Conservation (phyloP, 108 stramenopile species). For the Skeletonema tropicum region DNA sequence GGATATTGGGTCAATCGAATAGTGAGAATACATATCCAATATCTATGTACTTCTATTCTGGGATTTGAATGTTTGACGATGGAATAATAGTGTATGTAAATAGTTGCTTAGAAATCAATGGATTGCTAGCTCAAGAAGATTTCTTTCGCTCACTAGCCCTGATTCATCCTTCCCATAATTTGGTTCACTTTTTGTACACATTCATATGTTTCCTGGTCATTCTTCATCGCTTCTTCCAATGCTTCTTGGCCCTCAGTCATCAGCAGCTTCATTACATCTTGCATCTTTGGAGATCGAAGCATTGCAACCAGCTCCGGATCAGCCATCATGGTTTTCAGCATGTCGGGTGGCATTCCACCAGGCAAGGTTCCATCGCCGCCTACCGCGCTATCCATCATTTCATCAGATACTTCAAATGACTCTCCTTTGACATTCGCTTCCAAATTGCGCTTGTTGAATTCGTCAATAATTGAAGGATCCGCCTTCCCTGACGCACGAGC, state of each 20-base stretch:
- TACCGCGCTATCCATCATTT: conserved; percentile 40
- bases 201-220: conserved; percentile 56
- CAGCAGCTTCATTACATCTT: conserved; percentile 66
- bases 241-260: conserved; percentile 62
- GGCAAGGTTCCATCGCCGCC: conserved; percentile 67
- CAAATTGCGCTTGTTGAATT: conserved; percentile 55
- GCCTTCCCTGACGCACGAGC: conserved; percentile 58
- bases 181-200: conserved; percentile 51
- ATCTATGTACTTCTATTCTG: too few relatives aligned
- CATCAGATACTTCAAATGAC: conserved; percentile 49
- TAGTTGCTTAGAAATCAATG: neutral
- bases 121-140: neutral
- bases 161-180: conserved; percentile 45
- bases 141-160: neutral
- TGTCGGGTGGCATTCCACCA: conserved; percentile 64
- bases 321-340: conserved; percentile 45
- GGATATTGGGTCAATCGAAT: too few relatives aligned
- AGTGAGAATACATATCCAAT: too few relatives aligned
- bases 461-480: conserved; percentile 55
- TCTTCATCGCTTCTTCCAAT: conserved; percentile 54
- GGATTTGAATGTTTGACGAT: too few relatives aligned
- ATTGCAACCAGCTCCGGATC: conserved; percentile 66
- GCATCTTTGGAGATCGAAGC: conserved; percentile 63
- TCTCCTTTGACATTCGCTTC: conserved; percentile 40
- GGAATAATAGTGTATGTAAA: too few relatives aligned